Conservation (phyloP, 768 basidiomycete species). For the Termitomyces sp. region DNA sequence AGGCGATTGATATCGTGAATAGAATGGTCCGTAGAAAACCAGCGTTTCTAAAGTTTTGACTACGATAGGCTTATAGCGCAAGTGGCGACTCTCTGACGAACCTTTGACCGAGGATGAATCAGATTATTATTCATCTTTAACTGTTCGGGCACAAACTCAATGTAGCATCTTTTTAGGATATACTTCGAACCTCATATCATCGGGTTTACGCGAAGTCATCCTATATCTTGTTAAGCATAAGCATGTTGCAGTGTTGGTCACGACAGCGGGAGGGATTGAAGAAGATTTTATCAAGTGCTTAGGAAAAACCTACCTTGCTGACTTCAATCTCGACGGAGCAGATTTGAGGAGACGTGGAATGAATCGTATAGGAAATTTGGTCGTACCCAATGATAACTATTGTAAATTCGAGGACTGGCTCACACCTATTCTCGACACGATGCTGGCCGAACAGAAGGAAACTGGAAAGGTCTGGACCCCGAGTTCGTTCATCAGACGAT, state of each 20-base stretch:
- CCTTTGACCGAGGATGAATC: conserved; percentile 65
- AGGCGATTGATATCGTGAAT: conserved; percentile 86
- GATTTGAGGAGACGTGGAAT: conserved; percentile 83
- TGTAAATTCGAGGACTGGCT: conserved; percentile 99
- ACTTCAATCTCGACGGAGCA: conserved; percentile 89
- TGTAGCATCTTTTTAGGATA: conserved; percentile 95
- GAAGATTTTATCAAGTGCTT: conserved; percentile 99
- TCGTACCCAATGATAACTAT: conserved; percentile 98
- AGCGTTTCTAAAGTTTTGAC: conserved; percentile 1
- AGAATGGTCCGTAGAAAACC: conserved; percentile 63
- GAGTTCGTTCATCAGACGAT: conserved; percentile 83
- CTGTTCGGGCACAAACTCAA: conserved; percentile 62
- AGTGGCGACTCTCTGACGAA: conserved; percentile 87
- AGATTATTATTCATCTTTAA: conserved; percentile 53
- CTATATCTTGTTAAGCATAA: conserved; percentile 90
- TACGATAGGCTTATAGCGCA: conserved; percentile 44
- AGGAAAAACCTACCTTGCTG: conserved; percentile 92
- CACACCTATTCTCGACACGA: conserved; percentile 83
- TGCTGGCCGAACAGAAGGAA: conserved; percentile 84
- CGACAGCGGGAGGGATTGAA: conserved; percentile 97
- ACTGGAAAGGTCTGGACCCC: conserved; percentile 79
- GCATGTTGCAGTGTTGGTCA: conserved; percentile 85
- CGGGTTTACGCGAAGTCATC: conserved; percentile 91
- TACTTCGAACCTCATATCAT: conserved; percentile 98
- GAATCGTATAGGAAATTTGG: conserved; percentile 94